A percentile compares a stretch with the other conserved stretches of the same genome.
phyloP scores from a whole-genome alignment of 805 yeast species.

The Sugiyamaella marilandica region DNA sequence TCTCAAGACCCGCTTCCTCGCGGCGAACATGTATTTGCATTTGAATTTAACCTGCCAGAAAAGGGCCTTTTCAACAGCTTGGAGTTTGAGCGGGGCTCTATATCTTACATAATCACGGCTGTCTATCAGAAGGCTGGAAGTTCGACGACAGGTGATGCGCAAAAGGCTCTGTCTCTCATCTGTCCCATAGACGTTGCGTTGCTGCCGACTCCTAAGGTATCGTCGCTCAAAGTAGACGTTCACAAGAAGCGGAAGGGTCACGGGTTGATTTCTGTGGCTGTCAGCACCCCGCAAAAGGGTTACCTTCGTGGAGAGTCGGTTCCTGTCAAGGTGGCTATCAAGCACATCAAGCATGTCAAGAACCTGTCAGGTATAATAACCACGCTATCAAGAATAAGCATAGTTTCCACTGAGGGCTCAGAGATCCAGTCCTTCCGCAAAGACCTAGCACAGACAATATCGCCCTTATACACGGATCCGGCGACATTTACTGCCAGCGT shows the following conservation, averaged over 20 bases:
- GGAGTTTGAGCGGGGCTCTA: constrained; percentile 82
- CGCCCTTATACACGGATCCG: constrained; percentile 78
- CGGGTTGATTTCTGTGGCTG: constrained; percentile 37
- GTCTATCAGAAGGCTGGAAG: constrained; percentile 2
- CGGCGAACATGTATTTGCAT: constrained; percentile 88
- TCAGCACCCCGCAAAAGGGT: constrained; percentile 57
- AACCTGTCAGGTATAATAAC: constrained; percentile 70
- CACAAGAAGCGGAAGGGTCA: constrained; percentile 36
- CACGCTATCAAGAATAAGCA: constrained; percentile 74
- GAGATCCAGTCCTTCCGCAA: constrained; percentile 64
- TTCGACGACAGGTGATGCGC: constrained; percentile 35
- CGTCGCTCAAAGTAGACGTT: constrained; percentile 57
- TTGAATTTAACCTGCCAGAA: constrained; percentile 73
- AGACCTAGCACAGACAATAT: constrained; percentile 70
- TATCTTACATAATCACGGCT: constrained; percentile 58
- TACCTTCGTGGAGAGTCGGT: constrained; percentile 73
- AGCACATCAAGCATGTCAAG: constrained; percentile 66
- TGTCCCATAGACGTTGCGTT: constrained; percentile 71
- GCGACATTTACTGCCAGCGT: constrained; percentile 50
- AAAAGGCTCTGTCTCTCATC: constrained; percentile 53
- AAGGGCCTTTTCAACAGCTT: constrained; percentile 68
- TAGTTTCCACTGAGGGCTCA: constrained; percentile 57
- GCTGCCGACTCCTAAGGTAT: constrained; percentile 63
- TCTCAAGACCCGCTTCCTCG: constrained; percentile 13
- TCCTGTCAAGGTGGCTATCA: constrained; percentile 61